These are phyloP conservation scores for Irpex sp. DNA, from an alignment of 1,284 basidiomycete species.

Conservation along the genomic window DNA sequence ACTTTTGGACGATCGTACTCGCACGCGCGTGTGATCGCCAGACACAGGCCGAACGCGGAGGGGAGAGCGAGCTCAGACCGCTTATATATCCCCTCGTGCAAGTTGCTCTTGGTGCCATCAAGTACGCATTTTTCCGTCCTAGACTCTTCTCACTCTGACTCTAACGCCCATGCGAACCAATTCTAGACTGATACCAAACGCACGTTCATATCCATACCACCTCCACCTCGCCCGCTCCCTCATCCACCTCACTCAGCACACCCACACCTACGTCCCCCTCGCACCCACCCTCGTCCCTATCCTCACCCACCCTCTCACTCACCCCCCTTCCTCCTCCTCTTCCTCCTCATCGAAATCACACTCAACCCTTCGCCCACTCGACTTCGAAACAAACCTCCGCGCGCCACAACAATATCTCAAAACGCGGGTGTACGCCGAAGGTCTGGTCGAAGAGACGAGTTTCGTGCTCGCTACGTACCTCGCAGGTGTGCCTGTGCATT, in stretches of 20 bases:
- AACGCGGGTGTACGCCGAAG: conserved; percentile 85
- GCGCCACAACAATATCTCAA: conserved; percentile 87
- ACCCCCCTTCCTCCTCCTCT: conserved; percentile 68
- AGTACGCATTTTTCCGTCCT: too few species aligned
- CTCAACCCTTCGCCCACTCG: conserved; percentile 74
- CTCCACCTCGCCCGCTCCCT: conserved; percentile 75
- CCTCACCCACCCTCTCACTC: conserved; percentile 76
- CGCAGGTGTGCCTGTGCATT: conserved; percentile 58
- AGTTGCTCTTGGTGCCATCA: conserved; percentile 88
- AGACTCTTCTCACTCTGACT: too few species aligned
- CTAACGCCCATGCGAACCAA: too few species aligned
- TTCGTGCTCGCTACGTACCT: conserved; percentile 84
- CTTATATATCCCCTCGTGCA: conserved; percentile 96
- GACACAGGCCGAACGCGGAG: conserved; percentile 45
- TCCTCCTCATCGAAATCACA: conserved; percentile 26
- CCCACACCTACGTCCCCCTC: conserved; percentile 86
- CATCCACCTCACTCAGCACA: conserved; percentile 71
- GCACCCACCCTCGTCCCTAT: conserved; percentile 87
- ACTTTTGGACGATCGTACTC: conserved; percentile 96
- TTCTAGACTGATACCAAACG: conserved; percentile 75
- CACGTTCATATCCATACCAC: conserved; percentile 80
- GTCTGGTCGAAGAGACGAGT: conserved; percentile 77
- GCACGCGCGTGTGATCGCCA: conserved; percentile 72
- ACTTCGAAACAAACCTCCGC: conserved; percentile 86
- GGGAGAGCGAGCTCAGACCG: conserved; percentile 76